These are phyloP conservation scores for Exophiala alcalophila DNA, from an alignment of 2,329 filamentous ascomycete species.

Conservation along the genomic window DNA sequence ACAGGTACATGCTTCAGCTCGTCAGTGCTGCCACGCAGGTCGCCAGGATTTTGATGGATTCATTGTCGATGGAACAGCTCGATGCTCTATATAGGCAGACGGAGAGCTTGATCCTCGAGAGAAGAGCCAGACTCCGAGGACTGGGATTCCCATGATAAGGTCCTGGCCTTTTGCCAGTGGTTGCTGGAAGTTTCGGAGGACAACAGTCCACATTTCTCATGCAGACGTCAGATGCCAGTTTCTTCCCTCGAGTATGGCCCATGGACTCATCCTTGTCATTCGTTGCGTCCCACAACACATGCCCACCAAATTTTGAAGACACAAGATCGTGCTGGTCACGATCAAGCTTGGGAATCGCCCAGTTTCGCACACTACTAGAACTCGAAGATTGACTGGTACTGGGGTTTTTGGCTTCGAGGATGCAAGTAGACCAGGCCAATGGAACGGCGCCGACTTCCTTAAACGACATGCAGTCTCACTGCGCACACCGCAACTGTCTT, in stretches of 20 bases:
- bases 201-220: not conserved
- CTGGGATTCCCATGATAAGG: conserved; percentile 22
- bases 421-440: conserved; percentile 9
- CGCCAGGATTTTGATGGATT: conserved; percentile 81
- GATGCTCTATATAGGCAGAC: conserved; percentile 79
- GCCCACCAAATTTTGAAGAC: conserved; percentile 1
- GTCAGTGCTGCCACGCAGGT: conserved; percentile 86
- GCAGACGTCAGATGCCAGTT: conserved; percentile 10
- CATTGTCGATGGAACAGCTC: conserved; percentile 76
- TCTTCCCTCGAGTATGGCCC: no score
- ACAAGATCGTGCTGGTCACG: conserved; percentile 15
- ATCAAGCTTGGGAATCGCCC: conserved; percentile 1
- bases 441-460: conserved; percentile 3
- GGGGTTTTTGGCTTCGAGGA: not conserved
- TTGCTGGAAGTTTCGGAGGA: not conserved
- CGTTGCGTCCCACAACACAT: not conserved
- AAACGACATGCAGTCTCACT: conserved; percentile 12
- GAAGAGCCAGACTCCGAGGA: conserved; percentile 38
- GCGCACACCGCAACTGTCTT: not conserved
- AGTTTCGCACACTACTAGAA: not conserved
- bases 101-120: conserved; percentile 72
- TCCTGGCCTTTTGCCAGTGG: not conserved
- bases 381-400: conserved; percentile 4
- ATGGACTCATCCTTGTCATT: conserved; percentile 1
- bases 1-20: conserved; percentile 81